These are phyloP conservation scores for Sporodiniella umbellata DNA, from an alignment of 371 early-diverging fungal species.

Conservation along the genomic window DNA sequence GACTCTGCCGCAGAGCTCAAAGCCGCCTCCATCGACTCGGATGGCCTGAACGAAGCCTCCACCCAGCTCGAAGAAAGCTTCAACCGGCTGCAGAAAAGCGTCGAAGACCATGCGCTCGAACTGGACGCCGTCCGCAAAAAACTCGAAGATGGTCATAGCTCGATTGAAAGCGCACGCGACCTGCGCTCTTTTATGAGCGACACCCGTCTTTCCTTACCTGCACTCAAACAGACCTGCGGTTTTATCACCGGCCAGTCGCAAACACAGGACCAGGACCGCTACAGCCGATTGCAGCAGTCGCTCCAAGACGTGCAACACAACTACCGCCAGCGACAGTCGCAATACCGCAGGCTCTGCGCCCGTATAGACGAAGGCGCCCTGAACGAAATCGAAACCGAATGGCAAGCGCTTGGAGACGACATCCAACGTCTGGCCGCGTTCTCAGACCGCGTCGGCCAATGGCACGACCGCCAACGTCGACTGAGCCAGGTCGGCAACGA, in stretches of 20 bases:
- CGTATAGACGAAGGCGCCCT: constrained; percentile 16
- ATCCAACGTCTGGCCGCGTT: constrained; percentile 24
- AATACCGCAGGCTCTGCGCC: constrained; percentile 21
- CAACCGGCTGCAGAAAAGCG: constrained; percentile 26
- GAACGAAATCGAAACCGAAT: constrained; percentile 23
- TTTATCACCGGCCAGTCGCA: constrained; percentile 46
- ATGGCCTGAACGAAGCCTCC: constrained; percentile 20
- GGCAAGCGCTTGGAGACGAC: constrained; percentile 23
- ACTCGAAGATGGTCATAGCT: constrained; percentile 38
- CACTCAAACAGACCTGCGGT: constrained; percentile 38
- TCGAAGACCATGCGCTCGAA: constrained; percentile 26
- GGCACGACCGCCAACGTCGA: constrained; percentile 39
- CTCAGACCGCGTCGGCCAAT: constrained; percentile 25
- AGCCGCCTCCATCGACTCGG: constrained; percentile 14
- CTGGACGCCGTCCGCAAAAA: constrained; percentile 25
- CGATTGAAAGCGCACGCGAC: constrained; percentile 23
- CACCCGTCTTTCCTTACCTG: constrained; percentile 34
- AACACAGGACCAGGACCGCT: constrained; percentile 34
- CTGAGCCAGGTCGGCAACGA: constrained; percentile 24
- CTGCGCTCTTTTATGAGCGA: constrained; percentile 22
- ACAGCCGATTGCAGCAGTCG: constrained; percentile 18
- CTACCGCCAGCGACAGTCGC: constrained; percentile 13
- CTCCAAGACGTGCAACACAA: constrained; percentile 11
- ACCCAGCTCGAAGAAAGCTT: constrained; percentile 27
- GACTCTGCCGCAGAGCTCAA: constrained; percentile 20